Percentiles rank a stretch among this genome's conserved stretches.
Evolutionary conservation across 2,329 filamentous ascomycete genomes (phyloP).

Genomic region (Colletotrichum ledebouriae): DNA sequence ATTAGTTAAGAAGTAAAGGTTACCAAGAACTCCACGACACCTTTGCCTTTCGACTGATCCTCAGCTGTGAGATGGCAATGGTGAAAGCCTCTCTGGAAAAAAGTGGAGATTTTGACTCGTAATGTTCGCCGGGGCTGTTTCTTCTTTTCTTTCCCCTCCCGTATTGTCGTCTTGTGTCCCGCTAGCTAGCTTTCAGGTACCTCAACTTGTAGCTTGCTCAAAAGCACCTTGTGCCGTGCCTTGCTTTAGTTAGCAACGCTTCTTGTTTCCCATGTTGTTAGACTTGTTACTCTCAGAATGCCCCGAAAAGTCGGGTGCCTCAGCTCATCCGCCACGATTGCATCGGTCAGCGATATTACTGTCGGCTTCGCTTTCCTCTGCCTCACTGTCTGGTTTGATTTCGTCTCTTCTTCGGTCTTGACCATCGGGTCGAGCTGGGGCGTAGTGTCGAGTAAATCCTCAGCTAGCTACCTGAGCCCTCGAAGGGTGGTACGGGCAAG

Average conservation of each 20-base stretch:
- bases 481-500: conserved; percentile 34
- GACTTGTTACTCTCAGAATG: conserved; percentile 8
- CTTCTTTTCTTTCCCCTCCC: conserved; percentile 12
- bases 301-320: conserved; percentile 5
- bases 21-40: conserved; percentile 6
- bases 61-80: conserved; percentile 23
- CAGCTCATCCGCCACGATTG: conserved; percentile 15
- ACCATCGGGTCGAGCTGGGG: conserved; percentile 38
- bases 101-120: conserved; percentile 40
- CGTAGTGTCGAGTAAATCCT: conserved; percentile 28
- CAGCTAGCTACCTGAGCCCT: conserved; percentile 36
- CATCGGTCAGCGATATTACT: conserved; percentile 32
- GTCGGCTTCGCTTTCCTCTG: conserved; percentile 33
- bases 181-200: conserved; percentile 18
- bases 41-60: conserved; percentile 17
- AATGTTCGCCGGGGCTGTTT: conserved; percentile 20
- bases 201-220: conserved; percentile 14
- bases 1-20: too few relatives aligned
- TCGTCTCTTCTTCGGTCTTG: conserved; percentile 42
- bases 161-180: conserved; percentile 15
- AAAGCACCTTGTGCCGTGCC: conserved; percentile 25
- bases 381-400: conserved; percentile 21
- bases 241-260: conserved; percentile 39
- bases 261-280: conserved; percentile 28
- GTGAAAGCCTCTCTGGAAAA: conserved; percentile 18